These are phyloP conservation scores for Marchantia paleacea DNA, from an alignment of 225 moss, liverwort and hornwort species.

Conservation along the genomic window DNA sequence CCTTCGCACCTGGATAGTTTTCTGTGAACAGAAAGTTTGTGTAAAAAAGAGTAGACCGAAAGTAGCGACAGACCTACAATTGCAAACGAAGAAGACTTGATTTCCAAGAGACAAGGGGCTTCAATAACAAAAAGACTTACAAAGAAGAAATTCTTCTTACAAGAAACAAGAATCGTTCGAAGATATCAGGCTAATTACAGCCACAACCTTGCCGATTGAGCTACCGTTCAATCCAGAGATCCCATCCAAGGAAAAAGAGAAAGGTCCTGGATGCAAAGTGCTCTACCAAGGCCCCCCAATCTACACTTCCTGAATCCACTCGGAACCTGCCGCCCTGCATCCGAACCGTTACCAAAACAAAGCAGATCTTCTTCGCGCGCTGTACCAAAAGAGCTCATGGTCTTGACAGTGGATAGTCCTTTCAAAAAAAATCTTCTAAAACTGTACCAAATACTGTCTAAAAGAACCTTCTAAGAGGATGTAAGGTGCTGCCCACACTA, in stretches of 20 bases:
- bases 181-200: constrained; percentile 28
- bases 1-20: neutral
- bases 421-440: constrained; percentile 25
- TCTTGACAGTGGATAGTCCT: constrained; percentile 23
- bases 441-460: constrained; percentile 23
- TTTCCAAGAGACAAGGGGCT: constrained; percentile 12
- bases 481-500: constrained; percentile 26
- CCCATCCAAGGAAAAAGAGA: constrained; percentile 11
- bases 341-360: constrained; percentile 27
- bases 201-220: constrained; percentile 25
- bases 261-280: constrained; percentile 17
- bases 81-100: neutral
- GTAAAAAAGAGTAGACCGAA: neutral
- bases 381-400: constrained; percentile 21
- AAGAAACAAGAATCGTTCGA: constrained; percentile 28
- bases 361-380: constrained; percentile 24
- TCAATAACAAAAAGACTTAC: constrained; percentile 23
- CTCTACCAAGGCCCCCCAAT: constrained; percentile 1
- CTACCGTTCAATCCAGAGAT: constrained; percentile 11
- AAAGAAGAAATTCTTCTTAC: constrained; percentile 27
- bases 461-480: constrained; percentile 23
- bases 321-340: constrained; percentile 23
- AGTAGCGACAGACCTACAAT: neutral
- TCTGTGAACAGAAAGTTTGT: neutral
- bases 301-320: constrained; percentile 16